A percentile compares a stretch with the other conserved stretches of the same genome.
Evolutionary conservation across 2,329 filamentous ascomycete genomes (phyloP).

Genomic region (Cordyceps farinosa): DNA sequence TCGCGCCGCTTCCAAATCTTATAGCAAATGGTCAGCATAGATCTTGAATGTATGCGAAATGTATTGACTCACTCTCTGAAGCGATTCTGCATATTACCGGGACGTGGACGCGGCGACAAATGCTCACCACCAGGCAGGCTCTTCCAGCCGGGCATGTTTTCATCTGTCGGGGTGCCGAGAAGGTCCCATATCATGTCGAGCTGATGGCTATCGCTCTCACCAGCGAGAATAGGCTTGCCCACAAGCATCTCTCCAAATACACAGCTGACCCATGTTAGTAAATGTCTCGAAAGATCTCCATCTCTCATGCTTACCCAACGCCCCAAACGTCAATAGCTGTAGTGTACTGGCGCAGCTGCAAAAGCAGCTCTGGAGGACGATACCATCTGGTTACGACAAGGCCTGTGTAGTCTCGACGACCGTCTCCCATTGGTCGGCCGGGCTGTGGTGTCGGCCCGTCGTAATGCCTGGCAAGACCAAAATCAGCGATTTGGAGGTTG

Average conservation of each 20-base stretch:
- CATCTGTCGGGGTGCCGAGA: slow-evolving; percentile 82
- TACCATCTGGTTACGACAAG: slow-evolving; percentile 98
- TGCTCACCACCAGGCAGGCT: slow-evolving; percentile 76
- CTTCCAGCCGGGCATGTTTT: slow-evolving; percentile 90
- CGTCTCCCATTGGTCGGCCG: slow-evolving; percentile 78
- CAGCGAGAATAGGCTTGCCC: slow-evolving; percentile 86
- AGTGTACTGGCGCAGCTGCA: slow-evolving; percentile 89
- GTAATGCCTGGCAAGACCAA: slow-evolving; percentile 89
- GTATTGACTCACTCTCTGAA: slow-evolving; percentile 65
- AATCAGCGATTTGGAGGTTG: slow-evolving; percentile 94
- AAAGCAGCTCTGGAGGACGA: slow-evolving; percentile 83
- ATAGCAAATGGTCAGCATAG: slow-evolving; percentile 22
- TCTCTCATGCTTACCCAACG: slow-evolving; percentile 65
- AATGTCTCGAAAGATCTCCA: neutral
- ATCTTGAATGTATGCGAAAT: neutral
- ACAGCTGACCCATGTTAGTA: slow-evolving; percentile 56
- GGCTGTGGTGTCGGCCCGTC: slow-evolving; percentile 76
- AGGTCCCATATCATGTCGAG: slow-evolving; percentile 91
- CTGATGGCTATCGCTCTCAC: slow-evolving; percentile 84
- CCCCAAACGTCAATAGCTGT: slow-evolving; percentile 98
- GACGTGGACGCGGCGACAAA: slow-evolving; percentile 58
- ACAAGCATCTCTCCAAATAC: slow-evolving; percentile 98
- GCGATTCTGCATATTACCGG: slow-evolving; percentile 64
- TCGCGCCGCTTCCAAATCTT: slow-evolving; percentile 64
- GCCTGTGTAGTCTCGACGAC: slow-evolving; percentile 88